Base-by-base conservation (phyloP, 2,329 filamentous ascomycete species). In the Colletotrichum zoysiae region DNA sequence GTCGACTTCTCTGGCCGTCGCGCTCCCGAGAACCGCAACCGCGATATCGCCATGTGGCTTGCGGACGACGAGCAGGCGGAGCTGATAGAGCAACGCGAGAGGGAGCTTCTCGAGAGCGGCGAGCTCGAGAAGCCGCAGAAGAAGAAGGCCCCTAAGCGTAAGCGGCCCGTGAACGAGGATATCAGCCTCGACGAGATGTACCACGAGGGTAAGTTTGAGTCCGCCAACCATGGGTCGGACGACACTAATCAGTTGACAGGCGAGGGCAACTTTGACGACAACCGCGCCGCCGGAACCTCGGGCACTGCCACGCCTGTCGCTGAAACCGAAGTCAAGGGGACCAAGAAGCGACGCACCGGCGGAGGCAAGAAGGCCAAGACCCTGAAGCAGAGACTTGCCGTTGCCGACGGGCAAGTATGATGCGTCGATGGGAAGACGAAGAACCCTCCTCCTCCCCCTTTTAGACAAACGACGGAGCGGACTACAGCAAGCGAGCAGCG, bases 1-100 rank as follows among this genome's bases (percentile, higher is more conserved):
- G 95, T 98, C 74, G 96, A 98, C 85, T 98, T 99, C 87, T 98
- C 97, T 81, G 96, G 95, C 63, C 92, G 96, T 65, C 90, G 92
- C 74, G 91, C 91, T 73, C 88, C 92, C 6, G 95, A 98, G 85
- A 98, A 97, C 83, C 91, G 95, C 74, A 98, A 97, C 80, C 97
- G 97, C 83, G 96, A 99, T 79, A 98, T 98, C 82, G 96, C 96
- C 57, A 93, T 98, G 92, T 98, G 96, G 96, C 91, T 99, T 74
- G 95, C 95, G 23, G 96, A 99, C 79, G 96, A 98, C 76, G 95
- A 98, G 69, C 94, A 98, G 80, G 96, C 95, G 1, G 95, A 96
- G 78, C 88, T 96, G 81, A 95, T 99, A 78, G 95, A 98, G 83
- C 91, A 92, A 75, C 95, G 95, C 77, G 96, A 98, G 83, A 94